Base-by-base conservation (phyloP, 768 basidiomycete genomes). In the Calocybe gangraenosa region DNA sequence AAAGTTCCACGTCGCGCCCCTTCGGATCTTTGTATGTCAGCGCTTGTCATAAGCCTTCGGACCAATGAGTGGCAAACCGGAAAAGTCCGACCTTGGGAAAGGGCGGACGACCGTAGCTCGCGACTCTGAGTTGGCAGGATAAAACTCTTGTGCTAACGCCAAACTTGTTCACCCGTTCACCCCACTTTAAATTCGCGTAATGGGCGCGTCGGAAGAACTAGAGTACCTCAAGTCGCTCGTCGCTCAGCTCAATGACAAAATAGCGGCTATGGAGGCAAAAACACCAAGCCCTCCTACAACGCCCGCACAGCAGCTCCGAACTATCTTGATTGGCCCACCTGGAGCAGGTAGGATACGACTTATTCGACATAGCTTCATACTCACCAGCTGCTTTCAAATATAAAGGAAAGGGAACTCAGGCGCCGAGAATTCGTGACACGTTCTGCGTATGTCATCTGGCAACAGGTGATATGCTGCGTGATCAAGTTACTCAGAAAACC, bases 391-490 rank as follows among this genome's bases (percentile, higher is more conserved):
- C 44, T 33, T n/a, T n/a, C n/a, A n/a, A n/a, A n/a, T 28, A 6
- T 46, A 21, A 60, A 96, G 95, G 95, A 55, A 99, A 99, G 76
- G 96, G 96, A 20, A 99, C 96, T 2, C 96, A 99, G 66, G 96
- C 93, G 0, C 95, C 96, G 4, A 79, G 75, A 62, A 93, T 99
- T 71, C 82, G 85, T 42, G 84, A 92, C 51, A 79, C 89, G 60
- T 99, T 88, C 74, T 94, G 92, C 62, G 82, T 99, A 36, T 99
- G 96, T 74, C 96, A 99, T 71, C 74, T 99, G 56, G 95, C 96
- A 19, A 99, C 96, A 22, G 96, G 96, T 15, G 96, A 99, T 73
- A 95, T 99, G 92, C 77, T 99, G 47, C 87, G 96, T 40, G 90
- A 92, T 52, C 92, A 99, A 65, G 92, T 99, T 49, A 60, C 81